Percentiles rank a stretch among this genome's conserved stretches.
Conservation (phyloP, 2,329 filamentous ascomycete genomes). For the Curvularia verruculosa region DNA sequence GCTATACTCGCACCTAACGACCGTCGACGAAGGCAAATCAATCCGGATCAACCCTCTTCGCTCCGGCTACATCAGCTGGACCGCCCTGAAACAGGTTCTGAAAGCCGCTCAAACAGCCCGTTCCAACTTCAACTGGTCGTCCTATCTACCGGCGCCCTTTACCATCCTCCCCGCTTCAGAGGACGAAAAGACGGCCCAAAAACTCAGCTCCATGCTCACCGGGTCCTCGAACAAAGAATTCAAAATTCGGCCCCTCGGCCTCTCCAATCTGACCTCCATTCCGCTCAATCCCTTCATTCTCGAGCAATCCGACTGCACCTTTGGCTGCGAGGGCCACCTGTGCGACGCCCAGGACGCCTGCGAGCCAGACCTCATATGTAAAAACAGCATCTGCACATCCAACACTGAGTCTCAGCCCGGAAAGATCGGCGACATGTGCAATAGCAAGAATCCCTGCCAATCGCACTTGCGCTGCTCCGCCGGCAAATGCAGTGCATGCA, state of each 20-base stretch:
- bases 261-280: constrained; percentile 29
- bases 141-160: constrained; percentile 32
- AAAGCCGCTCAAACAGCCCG: constrained; percentile 31
- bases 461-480: constrained; percentile 32
- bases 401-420: constrained; percentile 33
- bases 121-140: constrained; percentile 40
- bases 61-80: constrained; percentile 29
- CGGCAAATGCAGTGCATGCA: constrained; percentile 24
- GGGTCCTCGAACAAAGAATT: constrained; percentile 1
- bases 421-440: constrained; percentile 32
- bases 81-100: constrained; percentile 32
- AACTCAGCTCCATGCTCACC: constrained; percentile 6
- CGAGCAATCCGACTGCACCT: constrained; percentile 34
- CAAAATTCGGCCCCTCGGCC: constrained; percentile 3
- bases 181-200: constrained; percentile 4
- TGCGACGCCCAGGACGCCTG: constrained; percentile 41
- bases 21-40: constrained; percentile 32
- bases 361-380: constrained; percentile 36
- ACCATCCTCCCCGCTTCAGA: neutral
- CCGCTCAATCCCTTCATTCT: constrained; percentile 41
- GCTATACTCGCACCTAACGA: constrained; percentile 42
- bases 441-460: constrained; percentile 39
- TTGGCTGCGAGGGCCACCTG: constrained; percentile 42
- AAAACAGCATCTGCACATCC: constrained; percentile 39
- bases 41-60: constrained; percentile 31